Conservation (phyloP, 345 rosid species). For the thale cress (Arabidopsis thaliana) region DNA sequence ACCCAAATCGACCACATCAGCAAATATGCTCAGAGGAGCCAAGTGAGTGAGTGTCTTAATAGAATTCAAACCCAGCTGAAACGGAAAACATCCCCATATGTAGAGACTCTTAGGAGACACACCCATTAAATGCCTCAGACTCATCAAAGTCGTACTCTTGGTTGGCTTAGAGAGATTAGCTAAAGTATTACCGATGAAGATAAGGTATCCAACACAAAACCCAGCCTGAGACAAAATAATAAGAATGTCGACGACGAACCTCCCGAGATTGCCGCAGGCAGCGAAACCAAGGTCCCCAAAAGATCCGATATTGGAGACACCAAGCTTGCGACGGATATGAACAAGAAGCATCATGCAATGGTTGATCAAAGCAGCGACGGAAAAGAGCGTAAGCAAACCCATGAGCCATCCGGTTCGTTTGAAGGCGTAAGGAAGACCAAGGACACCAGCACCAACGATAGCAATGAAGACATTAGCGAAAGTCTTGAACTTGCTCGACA, state of each 20-base stretch:
- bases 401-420: slow-evolving; percentile 86
- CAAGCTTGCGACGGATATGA: slow-evolving; percentile 71
- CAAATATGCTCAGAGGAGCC: slow-evolving; percentile 89
- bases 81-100: slow-evolving; percentile 80
- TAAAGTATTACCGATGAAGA: slow-evolving; percentile 65
- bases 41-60: slow-evolving; percentile 70
- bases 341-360: slow-evolving; percentile 85
- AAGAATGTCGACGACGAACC: slow-evolving; percentile 66
- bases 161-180: slow-evolving; percentile 49
- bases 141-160: slow-evolving; percentile 1
- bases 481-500: slow-evolving; percentile 73
- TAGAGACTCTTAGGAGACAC: slow-evolving; percentile 58
- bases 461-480: slow-evolving; percentile 92
- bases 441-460: slow-evolving; percentile 81
- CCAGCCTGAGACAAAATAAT: slow-evolving; percentile 77
- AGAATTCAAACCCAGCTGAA: slow-evolving; percentile 79
- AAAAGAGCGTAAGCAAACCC: slow-evolving; percentile 63
- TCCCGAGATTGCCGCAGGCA: slow-evolving; percentile 70
- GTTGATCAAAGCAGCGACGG: slow-evolving; percentile 60
- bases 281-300: slow-evolving; percentile 85
- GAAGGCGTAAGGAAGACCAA: slow-evolving; percentile 84
- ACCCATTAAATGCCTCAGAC: slow-evolving; percentile 39
- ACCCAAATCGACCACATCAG: slow-evolving; percentile 80
- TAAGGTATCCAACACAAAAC: slow-evolving; percentile 81
- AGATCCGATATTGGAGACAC: slow-evolving; percentile 54